These are phyloP conservation scores for Aaosphaeria pasadenensis DNA, from an alignment of 2,329 filamentous ascomycete genomes.

Conservation along the genomic window DNA sequence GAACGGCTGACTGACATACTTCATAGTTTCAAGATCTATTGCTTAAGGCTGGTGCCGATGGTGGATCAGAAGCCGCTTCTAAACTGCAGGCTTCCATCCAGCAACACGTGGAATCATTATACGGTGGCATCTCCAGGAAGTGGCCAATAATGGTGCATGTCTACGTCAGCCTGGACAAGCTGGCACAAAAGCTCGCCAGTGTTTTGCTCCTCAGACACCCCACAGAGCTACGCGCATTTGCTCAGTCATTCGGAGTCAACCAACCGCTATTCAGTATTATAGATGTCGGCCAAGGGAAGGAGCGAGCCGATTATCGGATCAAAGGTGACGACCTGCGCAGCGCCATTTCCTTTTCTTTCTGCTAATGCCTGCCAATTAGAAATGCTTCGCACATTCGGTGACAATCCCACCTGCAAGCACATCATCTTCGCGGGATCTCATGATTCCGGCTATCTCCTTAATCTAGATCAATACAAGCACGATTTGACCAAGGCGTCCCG, in stretches of 20 bases:
- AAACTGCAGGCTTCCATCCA: conserved; percentile 41
- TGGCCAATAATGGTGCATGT: conserved; percentile 48
- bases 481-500: conserved; percentile 34
- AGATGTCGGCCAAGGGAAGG: conserved; percentile 47
- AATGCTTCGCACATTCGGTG: conserved; percentile 45
- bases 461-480: conserved; percentile 45
- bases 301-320: conserved; percentile 47
- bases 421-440: conserved; percentile 49
- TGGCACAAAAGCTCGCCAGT: conserved; percentile 41
- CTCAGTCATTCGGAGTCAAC: conserved; percentile 43
- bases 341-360: neutral
- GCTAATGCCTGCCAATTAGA: conserved; percentile 19
- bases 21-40: conserved; percentile 45
- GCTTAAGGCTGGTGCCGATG: conserved; percentile 40
- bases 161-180: conserved; percentile 47
- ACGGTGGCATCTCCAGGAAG: conserved; percentile 36
- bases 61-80: conserved; percentile 47
- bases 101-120: conserved; percentile 39
- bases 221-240: conserved; percentile 41
- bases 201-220: conserved; percentile 40
- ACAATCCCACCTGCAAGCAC: conserved; percentile 46
- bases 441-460: conserved; percentile 46
- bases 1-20: conserved; percentile 1
- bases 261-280: conserved; percentile 48
- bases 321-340: conserved; percentile 27